Evolutionary conservation across 208 protist genomes (phyloP).

Genomic region (Leptomonas seymouri): DNA sequence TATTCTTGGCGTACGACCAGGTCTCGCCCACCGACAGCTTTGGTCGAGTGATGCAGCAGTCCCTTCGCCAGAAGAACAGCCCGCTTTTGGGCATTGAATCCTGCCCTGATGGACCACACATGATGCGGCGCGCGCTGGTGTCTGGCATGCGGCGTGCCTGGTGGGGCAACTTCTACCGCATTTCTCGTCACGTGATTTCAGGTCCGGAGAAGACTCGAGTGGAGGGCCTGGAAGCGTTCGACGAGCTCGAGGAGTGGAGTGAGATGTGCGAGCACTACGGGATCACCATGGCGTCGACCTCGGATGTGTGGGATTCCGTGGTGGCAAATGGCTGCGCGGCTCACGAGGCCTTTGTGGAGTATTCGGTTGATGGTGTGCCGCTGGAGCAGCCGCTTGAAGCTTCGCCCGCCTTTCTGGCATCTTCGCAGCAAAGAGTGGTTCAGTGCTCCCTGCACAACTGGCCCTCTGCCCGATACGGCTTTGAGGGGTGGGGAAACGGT

Average conservation of each 20-base stretch:
- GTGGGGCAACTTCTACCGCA: conserved; percentile 84
- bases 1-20: conserved; percentile 88
- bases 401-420: too few species aligned
- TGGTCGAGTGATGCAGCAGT: conserved; percentile 73
- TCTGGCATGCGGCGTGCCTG: conserved; percentile 57
- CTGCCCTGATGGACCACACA: conserved; percentile 38
- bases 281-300: conserved; percentile 72
- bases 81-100: conserved; percentile 73
- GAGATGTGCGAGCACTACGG: conserved; percentile 94
- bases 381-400: not conserved
- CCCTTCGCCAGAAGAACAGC: conserved; percentile 70
- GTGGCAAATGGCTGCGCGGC: conserved; percentile 12
- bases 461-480: conserved; percentile 76
- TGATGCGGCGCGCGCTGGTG: conserved; percentile 54
- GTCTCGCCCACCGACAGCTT: conserved; percentile 82
- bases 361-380: conserved; percentile 10
- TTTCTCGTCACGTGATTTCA: conserved; percentile 60
- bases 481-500: conserved; percentile 88
- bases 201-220: conserved; percentile 60
- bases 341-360: conserved; percentile 31
- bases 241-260: conserved; percentile 88
- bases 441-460: conserved; percentile 37
- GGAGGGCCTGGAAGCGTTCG: conserved; percentile 80
- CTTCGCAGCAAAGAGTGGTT: not conserved
- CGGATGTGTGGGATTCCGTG: conserved; percentile 15